Evolutionary conservation across 768 basidiomycete species (phyloP).

Genomic region (Serendipita sp.): DNA sequence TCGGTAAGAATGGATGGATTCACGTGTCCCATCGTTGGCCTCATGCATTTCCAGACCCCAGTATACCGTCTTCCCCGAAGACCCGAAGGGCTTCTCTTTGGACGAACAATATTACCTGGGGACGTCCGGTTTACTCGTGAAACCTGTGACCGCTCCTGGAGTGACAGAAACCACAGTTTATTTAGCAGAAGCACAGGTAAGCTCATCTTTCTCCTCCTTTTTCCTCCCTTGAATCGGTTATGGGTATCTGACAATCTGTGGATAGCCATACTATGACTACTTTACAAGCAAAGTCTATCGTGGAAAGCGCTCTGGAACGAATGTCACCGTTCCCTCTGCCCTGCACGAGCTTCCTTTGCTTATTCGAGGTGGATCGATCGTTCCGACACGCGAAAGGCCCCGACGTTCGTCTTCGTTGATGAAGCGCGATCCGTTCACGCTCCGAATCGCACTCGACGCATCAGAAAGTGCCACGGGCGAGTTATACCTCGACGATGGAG

Average conservation of each 20-base stretch:
- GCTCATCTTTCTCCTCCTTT: slow-evolving; percentile 4
- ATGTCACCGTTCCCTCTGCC: slow-evolving; percentile 62
- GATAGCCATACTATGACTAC: slow-evolving; percentile 87
- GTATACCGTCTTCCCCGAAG: slow-evolving; percentile 84
- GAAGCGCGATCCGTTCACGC: slow-evolving; percentile 85
- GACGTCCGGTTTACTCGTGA: slow-evolving; percentile 72
- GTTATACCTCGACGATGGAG: slow-evolving; percentile 91
- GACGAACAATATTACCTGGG: slow-evolving; percentile 95
- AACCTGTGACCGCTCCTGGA: slow-evolving; percentile 70
- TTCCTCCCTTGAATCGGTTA: too few species aligned
- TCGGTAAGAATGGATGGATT: slow-evolving; percentile 33
- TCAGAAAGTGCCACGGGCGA: slow-evolving; percentile 51
- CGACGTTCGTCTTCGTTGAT: slow-evolving; percentile 74
- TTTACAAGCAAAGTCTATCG: slow-evolving; percentile 55
- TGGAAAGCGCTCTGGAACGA: slow-evolving; percentile 45
- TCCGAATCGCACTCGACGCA: slow-evolving; percentile 64
- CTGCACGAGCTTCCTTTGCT: slow-evolving; percentile 71
- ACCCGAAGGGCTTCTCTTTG: slow-evolving; percentile 66
- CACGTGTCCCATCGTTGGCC: neutral
- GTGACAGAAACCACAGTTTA: slow-evolving; percentile 59
- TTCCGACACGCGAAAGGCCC: slow-evolving; percentile 75
- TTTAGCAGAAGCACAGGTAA: slow-evolving; percentile 60
- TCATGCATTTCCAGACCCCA: slow-evolving; percentile 51
- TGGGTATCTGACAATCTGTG: neutral
- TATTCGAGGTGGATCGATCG: slow-evolving; percentile 79